phyloP scores from a whole-genome alignment of 345 rosid genomes.

The Camelina sativa region DNA sequence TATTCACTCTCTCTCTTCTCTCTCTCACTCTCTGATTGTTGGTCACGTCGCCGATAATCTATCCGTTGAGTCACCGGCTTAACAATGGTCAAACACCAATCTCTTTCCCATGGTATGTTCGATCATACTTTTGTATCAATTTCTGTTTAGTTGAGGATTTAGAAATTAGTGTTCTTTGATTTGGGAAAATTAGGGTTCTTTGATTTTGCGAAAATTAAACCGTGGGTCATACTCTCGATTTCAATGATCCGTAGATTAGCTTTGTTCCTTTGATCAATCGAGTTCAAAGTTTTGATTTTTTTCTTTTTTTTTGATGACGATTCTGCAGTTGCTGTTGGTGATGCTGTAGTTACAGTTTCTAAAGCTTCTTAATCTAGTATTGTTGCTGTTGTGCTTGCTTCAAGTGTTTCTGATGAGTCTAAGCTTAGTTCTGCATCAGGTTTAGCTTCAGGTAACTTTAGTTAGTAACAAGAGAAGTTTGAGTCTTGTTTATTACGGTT shows the following conservation, averaged over 20 bases:
- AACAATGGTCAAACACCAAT: too few species aligned
- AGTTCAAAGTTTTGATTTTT: neutral
- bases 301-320: neutral
- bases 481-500: slow-evolving; percentile 1
- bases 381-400: slow-evolving; percentile 69
- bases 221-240: slow-evolving; percentile 63
- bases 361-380: slow-evolving; percentile 70
- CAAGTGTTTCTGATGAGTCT: slow-evolving; percentile 57
- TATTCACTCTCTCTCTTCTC: too few species aligned
- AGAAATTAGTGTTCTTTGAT: too few species aligned
- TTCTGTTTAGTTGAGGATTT: too few species aligned
- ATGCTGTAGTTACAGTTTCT: slow-evolving; percentile 73
- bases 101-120: too few species aligned
- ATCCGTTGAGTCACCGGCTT: too few species aligned
- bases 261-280: neutral
- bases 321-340: slow-evolving; percentile 72
- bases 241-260: neutral
- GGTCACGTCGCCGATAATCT: too few species aligned
- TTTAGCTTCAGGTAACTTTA: slow-evolving; percentile 68
- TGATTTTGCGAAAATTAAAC: neutral
- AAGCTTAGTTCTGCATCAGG: slow-evolving; percentile 74
- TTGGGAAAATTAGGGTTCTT: too few species aligned
- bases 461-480: neutral
- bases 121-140: too few species aligned
- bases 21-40: too few species aligned